phyloP scores from a whole-genome alignment of 441 rosid species.

The Euphorbia schlechtendalii region DNA sequence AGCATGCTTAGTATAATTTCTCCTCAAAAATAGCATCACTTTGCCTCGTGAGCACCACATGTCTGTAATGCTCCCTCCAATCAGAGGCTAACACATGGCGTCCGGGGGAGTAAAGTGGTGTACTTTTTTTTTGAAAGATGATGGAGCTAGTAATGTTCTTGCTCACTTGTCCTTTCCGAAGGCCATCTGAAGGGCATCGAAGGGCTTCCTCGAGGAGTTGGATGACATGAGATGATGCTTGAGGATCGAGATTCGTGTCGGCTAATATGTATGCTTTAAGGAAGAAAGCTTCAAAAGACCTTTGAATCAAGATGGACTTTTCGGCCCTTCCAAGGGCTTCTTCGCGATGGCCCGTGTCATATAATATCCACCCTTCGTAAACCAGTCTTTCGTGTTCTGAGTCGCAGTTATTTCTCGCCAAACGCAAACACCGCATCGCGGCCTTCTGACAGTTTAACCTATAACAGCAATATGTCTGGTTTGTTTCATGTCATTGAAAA shows the following conservation, averaged over 20 bases:
- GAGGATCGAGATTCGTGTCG: slow-evolving; percentile 62
- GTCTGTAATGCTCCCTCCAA: no score
- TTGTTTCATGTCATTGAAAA: not conserved
- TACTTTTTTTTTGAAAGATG: no score
- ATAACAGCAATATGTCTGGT: not conserved
- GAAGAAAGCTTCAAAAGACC: slow-evolving; percentile 97
- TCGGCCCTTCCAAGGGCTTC: slow-evolving; percentile 95
- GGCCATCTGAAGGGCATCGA: slow-evolving; percentile 98
- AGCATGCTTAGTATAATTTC: no score
- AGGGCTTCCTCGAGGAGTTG: slow-evolving; percentile 92
- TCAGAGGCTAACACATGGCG: no score
- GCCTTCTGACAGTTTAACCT: slow-evolving; percentile 96
- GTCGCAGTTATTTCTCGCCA: slow-evolving; percentile 82
- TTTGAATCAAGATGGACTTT: slow-evolving; percentile 70
- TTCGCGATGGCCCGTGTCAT: slow-evolving; percentile 90
- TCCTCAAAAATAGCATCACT: no score
- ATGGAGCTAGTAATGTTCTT: no score
- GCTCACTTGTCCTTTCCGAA: slow-evolving; percentile 91
- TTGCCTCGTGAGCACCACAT: no score
- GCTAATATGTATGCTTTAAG: slow-evolving; percentile 92
- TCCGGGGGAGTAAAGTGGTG: no score
- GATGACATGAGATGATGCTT: slow-evolving; percentile 64
- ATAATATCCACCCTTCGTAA: slow-evolving; percentile 95
- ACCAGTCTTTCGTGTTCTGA: slow-evolving; percentile 84
- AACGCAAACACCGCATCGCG: slow-evolving; percentile 82